Evolutionary conservation across 1,139 yeast species (phyloP).

Genomic region (Hyphopichia fennica): DNA sequence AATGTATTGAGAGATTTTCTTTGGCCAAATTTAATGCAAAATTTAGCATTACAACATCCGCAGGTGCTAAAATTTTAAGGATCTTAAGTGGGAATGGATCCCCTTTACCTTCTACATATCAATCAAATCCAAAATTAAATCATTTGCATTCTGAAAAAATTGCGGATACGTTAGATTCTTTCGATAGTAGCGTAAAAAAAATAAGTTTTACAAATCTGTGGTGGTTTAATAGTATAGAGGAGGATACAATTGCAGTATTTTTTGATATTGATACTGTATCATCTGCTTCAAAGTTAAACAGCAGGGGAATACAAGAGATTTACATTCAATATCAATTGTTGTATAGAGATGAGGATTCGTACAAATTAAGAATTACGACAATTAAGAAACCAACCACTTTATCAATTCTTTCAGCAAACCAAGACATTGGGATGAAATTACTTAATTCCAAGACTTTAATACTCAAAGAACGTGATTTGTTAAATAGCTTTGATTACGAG

Average conservation of each 20-base stretch:
- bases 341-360: slow-evolving; percentile 24
- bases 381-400: slow-evolving; percentile 32
- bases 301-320: slow-evolving; percentile 20
- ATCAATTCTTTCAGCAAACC: slow-evolving; percentile 14
- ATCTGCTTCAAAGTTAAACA: slow-evolving; percentile 18
- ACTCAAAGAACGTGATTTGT: slow-evolving; percentile 25
- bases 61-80: slow-evolving; percentile 28
- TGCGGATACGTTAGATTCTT: slow-evolving; percentile 32
- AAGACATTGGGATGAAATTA: slow-evolving; percentile 13
- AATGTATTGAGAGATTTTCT: neutral
- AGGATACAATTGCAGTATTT: slow-evolving; percentile 28
- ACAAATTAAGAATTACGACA: slow-evolving; percentile 33
- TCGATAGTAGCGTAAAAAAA: slow-evolving; percentile 31
- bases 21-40: slow-evolving; percentile 11
- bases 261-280: slow-evolving; percentile 34
- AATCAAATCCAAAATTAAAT: slow-evolving; percentile 18
- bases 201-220: slow-evolving; percentile 37
- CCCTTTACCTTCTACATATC: slow-evolving; percentile 35
- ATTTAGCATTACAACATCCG: slow-evolving; percentile 34
- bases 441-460: slow-evolving; percentile 19
- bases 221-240: slow-evolving; percentile 24
- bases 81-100: slow-evolving; percentile 29
- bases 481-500: slow-evolving; percentile 32
- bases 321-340: slow-evolving; percentile 33
- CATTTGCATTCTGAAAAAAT: slow-evolving; percentile 29